Evolutionary conservation across 306 rosid genomes (phyloP).

Genomic region (Arachis hypogaea): DNA sequence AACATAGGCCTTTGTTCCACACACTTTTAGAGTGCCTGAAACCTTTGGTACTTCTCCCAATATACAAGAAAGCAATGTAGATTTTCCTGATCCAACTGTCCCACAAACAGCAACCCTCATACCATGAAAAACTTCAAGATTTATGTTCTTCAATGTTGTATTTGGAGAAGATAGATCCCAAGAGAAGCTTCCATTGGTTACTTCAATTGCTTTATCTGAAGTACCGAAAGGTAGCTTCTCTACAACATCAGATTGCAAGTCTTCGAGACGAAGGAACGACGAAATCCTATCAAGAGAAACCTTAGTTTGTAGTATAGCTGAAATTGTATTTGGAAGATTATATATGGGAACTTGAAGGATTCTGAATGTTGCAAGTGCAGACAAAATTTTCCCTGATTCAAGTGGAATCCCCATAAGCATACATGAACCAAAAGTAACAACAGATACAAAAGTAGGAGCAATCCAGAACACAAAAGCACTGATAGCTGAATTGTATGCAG

Average conservation of each 20-base stretch:
- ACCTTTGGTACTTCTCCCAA: constrained; percentile 87
- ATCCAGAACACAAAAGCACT: constrained; percentile 49
- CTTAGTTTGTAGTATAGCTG: constrained; percentile 55
- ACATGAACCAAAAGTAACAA: constrained; percentile 56
- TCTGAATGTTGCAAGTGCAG: constrained; percentile 58
- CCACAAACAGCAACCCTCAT: constrained; percentile 62
- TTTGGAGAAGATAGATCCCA: constrained; percentile 51
- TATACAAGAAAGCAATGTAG: constrained; percentile 79
- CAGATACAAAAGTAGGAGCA: constrained; percentile 61
- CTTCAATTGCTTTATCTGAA: constrained; percentile 49
- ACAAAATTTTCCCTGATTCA: constrained; percentile 60
- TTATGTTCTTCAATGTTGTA: constrained; percentile 43
- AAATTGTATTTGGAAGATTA: constrained; percentile 49
- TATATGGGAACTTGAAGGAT: constrained; percentile 57
- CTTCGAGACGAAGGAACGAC: constrained; percentile 54
- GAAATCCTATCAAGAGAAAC: constrained; percentile 61
- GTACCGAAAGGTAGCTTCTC: constrained; percentile 51
- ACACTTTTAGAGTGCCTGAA: constrained; percentile 66
- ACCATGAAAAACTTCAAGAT: constrained; percentile 41
- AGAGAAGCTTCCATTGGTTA: constrained; percentile 52
- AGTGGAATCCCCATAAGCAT: constrained; percentile 54
- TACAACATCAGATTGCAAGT: constrained; percentile 44
- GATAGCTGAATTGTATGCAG: constrained; percentile 39
- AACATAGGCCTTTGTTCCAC: constrained; percentile 88
- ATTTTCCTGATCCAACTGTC: constrained; percentile 74